Evolutionary conservation across 176 grass and related monocot species (phyloP), one percentile per base, ranked within the genome.

Genomic region (Triticum timopheevii): DNA sequence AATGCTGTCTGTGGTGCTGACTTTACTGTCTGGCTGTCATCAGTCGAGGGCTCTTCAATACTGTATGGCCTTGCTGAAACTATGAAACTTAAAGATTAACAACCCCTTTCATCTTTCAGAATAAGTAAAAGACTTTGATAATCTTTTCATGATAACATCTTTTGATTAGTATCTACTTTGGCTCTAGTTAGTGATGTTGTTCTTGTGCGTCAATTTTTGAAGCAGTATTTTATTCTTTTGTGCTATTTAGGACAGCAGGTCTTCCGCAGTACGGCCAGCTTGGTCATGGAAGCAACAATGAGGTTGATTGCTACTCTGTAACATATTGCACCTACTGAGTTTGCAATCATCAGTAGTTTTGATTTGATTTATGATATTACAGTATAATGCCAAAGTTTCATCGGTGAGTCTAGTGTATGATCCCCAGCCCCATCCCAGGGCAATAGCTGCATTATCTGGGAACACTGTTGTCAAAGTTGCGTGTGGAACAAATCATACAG

Each of bases 401-500:
- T 99, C 94, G 39, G 90, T 99, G 83, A 96, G 66, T 54, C 90
- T 99, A 92, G 86, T 87, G 45, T 99, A 99, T 71, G 94, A 96
- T 62, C 92, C 97, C 36, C 97, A 99, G 68, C 62, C 92, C 61
- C 92, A 88, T 33, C 97, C 97, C 10, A 83, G 87, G 80, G 84
- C 89, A 40, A 90, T 99, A 88, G 81, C 91, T 96, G 78, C 90
- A 78, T 91, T 99, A 45, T 99, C 92, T 76, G 97, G 76, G 44
- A 96, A 96, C 92, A 96, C 80, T 76, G 23, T 99, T 61, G 82
- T 94, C 22, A 99, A 99, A 88, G 92, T 91, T 86, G 97, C 97
- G 62, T 96, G 97, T 83, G 97, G 97, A 87, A 93, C 92, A 88
- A 99, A 99, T 80, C 97, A 99, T 89, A 94, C 97, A 96, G 97